Evolutionary conservation across 768 basidiomycete genomes (phyloP).

Genomic region (Crucibulum laeve): DNA sequence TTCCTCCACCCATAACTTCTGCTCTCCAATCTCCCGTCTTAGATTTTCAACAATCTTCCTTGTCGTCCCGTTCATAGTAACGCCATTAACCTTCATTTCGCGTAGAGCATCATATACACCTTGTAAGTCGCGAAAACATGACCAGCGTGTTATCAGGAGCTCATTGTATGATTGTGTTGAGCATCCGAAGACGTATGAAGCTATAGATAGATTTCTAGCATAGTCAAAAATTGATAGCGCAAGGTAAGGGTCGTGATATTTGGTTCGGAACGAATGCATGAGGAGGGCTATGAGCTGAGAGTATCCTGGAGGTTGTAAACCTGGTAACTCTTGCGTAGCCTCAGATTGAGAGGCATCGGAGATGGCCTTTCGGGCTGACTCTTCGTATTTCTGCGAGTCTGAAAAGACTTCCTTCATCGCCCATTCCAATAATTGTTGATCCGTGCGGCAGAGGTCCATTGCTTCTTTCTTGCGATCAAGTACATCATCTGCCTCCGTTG

Average conservation of each 20-base stretch:
- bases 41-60: constrained; percentile 57
- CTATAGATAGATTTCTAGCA: constrained; percentile 67
- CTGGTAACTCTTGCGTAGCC: constrained; percentile 21
- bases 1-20: constrained; percentile 49
- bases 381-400: constrained; percentile 46
- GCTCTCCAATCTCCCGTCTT: constrained; percentile 56
- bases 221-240: constrained; percentile 81
- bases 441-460: constrained; percentile 66
- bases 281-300: constrained; percentile 72
- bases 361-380: constrained; percentile 36
- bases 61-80: constrained; percentile 60
- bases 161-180: constrained; percentile 87
- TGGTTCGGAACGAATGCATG: constrained; percentile 75
- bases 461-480: constrained; percentile 70
- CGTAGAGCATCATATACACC: constrained; percentile 69
- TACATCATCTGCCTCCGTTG: constrained; percentile 45
- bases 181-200: constrained; percentile 88
- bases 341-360: constrained; percentile 20
- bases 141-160: constrained; percentile 82
- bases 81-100: constrained; percentile 82
- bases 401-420: constrained; percentile 64
- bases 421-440: constrained; percentile 73
- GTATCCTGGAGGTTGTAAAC: constrained; percentile 62
- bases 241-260: constrained; percentile 74
- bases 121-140: constrained; percentile 73